Evolutionary conservation across 441 rosid genomes (phyloP), one percentile per base, ranked within the genome.

Genomic region (Metrosideros polymorpha): DNA sequence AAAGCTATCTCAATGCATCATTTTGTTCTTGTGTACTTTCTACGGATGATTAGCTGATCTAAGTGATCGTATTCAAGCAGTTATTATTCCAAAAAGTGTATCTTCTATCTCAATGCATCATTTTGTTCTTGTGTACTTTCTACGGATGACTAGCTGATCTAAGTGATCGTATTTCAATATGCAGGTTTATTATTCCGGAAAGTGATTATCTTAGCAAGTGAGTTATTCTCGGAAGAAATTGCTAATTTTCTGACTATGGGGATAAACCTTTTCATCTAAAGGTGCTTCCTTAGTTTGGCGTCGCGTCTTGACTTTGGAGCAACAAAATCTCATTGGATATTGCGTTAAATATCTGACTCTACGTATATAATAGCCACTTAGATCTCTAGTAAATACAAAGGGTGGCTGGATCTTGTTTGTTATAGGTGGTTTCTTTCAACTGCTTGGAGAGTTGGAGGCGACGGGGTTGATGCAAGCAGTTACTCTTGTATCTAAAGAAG

Each of bases 151-250:
- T 22, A 12, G 59, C 54, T 89, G 51, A 85, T 63, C 76, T 17
- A 49, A 45, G 45, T 35, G 42, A 85, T 79, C 32, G 10, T 57
- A 82, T 51, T 83, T 61, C 56, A 56, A 54, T 24, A 43, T 14
- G 50, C 89, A 91, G 92, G 92, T 88, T 55, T 92, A 89, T 84
- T 91, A 89, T 85, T 61, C 87, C 4, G 87, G 89, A 84, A 79
- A 85, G 86, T 85, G 89, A 91, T 59, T 83, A 82, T 39, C 82
- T 39, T 83, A 71, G 82, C 82, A 49, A 71, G 17, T 39, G 49
- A 39, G 47, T 35, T 39, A 19, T 71, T 39, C 17, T 71, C 14
- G n/a, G 79, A 22, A 71, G 82, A 3, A 49, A 71, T 71, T 2
- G 5, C 22, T 22, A 43, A 71, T 39, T 39, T 71, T 71, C 82